phyloP scores from a whole-genome alignment of 1,139 yeast genomes.

The Geotrichum klebahnii region DNA sequence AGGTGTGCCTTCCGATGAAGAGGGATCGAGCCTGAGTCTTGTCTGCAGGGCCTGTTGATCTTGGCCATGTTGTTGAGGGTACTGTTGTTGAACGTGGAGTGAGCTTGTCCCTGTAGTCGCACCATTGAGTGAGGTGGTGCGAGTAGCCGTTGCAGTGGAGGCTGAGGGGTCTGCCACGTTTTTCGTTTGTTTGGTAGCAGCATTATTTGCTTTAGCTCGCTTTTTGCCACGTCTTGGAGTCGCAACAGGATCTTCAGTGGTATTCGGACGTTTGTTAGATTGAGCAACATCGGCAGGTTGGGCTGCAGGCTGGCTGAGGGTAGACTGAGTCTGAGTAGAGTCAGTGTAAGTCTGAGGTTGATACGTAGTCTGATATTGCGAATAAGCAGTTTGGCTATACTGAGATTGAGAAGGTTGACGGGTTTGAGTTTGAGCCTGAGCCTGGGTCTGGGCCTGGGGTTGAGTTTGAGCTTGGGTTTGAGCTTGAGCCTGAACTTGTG shows the following conservation, averaged over 20 bases:
- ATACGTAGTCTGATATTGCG: not conserved
- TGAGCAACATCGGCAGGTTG: no score
- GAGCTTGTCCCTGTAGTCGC: no score
- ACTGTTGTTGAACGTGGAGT: slow-evolving; percentile 24
- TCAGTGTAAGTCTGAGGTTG: not conserved
- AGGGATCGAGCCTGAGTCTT: slow-evolving; percentile 21
- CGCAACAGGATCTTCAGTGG: no score
- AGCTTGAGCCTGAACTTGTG: not conserved
- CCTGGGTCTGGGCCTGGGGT: slow-evolving; percentile 4
- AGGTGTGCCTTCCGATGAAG: slow-evolving; percentile 26
- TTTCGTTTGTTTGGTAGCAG: slow-evolving; percentile 20
- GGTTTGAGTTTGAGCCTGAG: slow-evolving; percentile 8
- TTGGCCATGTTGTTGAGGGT: slow-evolving; percentile 20
- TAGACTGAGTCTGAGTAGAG: not conserved
- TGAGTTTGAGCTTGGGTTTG: not conserved
- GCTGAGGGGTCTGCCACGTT: slow-evolving; percentile 26
- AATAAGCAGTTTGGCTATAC: not conserved
- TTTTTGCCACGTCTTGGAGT: slow-evolving; percentile 1
- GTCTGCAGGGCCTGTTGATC: slow-evolving; percentile 21
- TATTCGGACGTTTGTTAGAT: no score
- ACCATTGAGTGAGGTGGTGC: no score
- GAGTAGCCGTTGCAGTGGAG: no score
- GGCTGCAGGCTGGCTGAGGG: no score
- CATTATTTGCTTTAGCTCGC: slow-evolving; percentile 10
- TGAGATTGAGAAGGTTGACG: not conserved